phyloP scores from a whole-genome alignment of 352 stramenopile species.

The Pythium insidiosum region DNA sequence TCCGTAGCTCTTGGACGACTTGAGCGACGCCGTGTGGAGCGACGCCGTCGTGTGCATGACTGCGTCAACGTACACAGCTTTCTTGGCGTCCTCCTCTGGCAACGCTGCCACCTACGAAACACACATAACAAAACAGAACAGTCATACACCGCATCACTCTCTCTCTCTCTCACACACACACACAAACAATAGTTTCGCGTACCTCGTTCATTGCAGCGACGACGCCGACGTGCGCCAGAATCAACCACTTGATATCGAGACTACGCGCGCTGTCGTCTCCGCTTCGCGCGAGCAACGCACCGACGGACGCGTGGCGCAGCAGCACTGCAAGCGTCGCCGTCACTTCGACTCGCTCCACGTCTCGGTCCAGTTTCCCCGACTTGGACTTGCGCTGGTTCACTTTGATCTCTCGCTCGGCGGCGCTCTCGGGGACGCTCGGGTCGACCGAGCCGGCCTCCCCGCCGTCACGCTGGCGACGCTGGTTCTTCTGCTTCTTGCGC shows the following conservation, averaged over 20 bases:
- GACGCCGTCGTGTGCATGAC: conserved; percentile 39
- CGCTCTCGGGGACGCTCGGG: not conserved
- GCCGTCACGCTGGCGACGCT: conserved; percentile 3
- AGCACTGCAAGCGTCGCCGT: too few species aligned
- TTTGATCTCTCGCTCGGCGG: conserved; percentile 9
- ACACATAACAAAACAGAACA: not conserved
- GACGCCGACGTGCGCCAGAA: conserved; percentile 43
- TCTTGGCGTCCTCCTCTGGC: conserved; percentile 22
- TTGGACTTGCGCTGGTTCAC: too few species aligned
- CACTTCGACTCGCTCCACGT: conserved; percentile 9
- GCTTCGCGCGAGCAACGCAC: conserved; percentile 46
- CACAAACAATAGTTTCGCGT: not conserved
- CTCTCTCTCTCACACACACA: too few species aligned
- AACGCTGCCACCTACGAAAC: conserved; percentile 14
- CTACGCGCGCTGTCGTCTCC: conserved; percentile 25
- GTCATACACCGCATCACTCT: not conserved
- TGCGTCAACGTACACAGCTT: conserved; percentile 37
- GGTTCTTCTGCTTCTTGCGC: conserved; percentile 9
- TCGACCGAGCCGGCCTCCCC: not conserved
- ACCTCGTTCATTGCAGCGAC: conserved; percentile 44
- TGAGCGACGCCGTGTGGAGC: conserved; percentile 37
- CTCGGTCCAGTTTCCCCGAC: conserved; percentile 10
- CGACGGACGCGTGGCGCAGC: too few species aligned
- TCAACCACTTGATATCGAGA: conserved; percentile 36
- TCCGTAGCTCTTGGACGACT: conserved; percentile 35